Conservation (phyloP, 108 stramenopile genomes). For the Heterococcus sp. region DNA sequence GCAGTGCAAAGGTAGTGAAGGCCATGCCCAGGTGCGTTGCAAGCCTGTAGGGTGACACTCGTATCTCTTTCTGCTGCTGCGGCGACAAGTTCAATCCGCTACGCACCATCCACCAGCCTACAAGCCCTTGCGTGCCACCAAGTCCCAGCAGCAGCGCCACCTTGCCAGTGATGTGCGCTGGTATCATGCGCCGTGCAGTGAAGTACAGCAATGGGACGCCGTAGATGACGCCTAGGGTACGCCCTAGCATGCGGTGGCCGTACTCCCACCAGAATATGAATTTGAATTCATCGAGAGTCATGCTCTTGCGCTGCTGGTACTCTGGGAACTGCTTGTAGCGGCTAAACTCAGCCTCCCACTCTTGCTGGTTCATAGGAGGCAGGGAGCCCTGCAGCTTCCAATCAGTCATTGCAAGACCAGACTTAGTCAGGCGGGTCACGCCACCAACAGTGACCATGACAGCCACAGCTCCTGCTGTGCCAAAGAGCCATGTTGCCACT, state of each 20-base stretch:
- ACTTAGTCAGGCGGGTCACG: too few species aligned
- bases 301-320: constrained; percentile 70
- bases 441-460: too few species aligned
- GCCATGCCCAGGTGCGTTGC: constrained; percentile 93
- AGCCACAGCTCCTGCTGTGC: too few species aligned
- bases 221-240: constrained; percentile 77
- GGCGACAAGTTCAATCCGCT: too few species aligned
- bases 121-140: constrained; percentile 91
- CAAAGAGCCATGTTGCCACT: too few species aligned
- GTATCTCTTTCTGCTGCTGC: constrained; percentile 79
- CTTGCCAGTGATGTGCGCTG: constrained; percentile 71
- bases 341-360: constrained; percentile 90
- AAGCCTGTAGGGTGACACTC: constrained; percentile 90
- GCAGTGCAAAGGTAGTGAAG: constrained; percentile 80
- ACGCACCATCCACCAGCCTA: constrained; percentile 99
- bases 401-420: too few species aligned
- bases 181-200: constrained; percentile 70
- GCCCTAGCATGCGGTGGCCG: constrained; percentile 94
- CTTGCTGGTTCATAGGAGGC: constrained; percentile 47
- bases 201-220: constrained; percentile 82
- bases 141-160: constrained; percentile 80
- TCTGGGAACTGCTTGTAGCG: constrained; percentile 95
- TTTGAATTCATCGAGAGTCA: constrained; percentile 97
- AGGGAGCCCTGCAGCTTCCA: constrained; percentile 25
- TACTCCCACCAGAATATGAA: constrained; percentile 92